phyloP scores from a whole-genome alignment of 164 flowering plant species.

The Echeveria elegans region DNA sequence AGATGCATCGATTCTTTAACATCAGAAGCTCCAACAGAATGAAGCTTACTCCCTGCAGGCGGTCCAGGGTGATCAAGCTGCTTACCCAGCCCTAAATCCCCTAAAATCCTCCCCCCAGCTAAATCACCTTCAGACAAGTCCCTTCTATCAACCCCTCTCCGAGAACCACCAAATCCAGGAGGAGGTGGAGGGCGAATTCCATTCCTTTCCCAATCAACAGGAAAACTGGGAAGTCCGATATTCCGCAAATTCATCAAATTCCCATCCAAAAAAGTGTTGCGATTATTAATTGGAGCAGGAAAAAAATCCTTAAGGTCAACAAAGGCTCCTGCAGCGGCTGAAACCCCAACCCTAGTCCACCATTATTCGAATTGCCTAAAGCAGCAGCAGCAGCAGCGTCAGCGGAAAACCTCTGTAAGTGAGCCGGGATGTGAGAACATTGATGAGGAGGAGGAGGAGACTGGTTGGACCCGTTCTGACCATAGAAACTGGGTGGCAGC shows the following conservation, averaged over 20 bases:
- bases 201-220: neutral
- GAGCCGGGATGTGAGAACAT: neutral
- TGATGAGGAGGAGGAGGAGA: neutral
- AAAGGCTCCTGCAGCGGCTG: neutral
- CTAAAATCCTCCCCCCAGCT: neutral
- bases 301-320: neutral
- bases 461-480: neutral
- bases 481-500: neutral
- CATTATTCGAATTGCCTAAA: neutral
- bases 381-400: neutral
- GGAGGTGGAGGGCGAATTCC: neutral
- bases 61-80: slow-evolving; percentile 68
- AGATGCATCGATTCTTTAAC: slow-evolving; percentile 38
- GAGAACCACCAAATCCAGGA: neutral
- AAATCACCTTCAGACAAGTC: neutral
- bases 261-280: neutral
- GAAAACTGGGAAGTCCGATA: neutral
- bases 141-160: neutral
- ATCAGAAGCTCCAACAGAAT: slow-evolving; percentile 37
- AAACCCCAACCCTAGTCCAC: slow-evolving; percentile 3
- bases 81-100: slow-evolving; percentile 18
- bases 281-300: neutral
- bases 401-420: neutral
- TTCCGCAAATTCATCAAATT: too few relatives aligned
- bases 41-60: slow-evolving; percentile 41